Percentiles rank a stretch among this genome's conserved stretches.
Evolutionary conservation across 140 eudicot species (phyloP).

Genomic region (Oenanthe javanica): DNA sequence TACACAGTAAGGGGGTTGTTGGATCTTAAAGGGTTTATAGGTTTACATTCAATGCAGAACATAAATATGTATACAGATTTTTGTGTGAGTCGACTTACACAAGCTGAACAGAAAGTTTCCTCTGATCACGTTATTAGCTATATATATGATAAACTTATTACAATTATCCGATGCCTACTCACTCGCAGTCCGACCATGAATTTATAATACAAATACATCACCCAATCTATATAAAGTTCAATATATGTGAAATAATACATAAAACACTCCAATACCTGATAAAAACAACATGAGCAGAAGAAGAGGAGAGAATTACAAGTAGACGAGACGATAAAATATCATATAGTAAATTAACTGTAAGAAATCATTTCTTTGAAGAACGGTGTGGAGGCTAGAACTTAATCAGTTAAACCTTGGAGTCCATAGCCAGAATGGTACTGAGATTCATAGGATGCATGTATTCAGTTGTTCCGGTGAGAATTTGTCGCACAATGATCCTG

Average conservation of each 20-base stretch:
- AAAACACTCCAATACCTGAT: not conserved
- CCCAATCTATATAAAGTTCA: not conserved
- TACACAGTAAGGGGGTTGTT: not conserved
- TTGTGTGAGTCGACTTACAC: not conserved
- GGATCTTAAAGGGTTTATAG: not conserved
- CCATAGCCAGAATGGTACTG: slow-evolving; percentile 14
- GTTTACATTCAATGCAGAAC: not conserved
- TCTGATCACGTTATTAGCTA: not conserved
- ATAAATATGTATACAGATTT: not conserved
- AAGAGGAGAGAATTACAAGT: not conserved
- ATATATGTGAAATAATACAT: not conserved
- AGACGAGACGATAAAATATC: not conserved
- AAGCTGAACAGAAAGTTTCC: not conserved
- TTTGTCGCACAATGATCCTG: slow-evolving; percentile 5
- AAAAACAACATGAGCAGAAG: not conserved
- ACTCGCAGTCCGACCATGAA: not conserved
- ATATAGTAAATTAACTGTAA: not conserved
- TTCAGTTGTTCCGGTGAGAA: not conserved
- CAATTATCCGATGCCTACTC: not conserved
- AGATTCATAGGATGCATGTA: slow-evolving; percentile 20
- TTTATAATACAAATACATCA: not conserved
- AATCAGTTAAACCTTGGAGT: not conserved
- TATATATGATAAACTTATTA: not conserved
- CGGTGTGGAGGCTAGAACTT: no score
- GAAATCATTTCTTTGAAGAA: not conserved